Evolutionary conservation across 2,329 filamentous ascomycete genomes (phyloP), one percentile per base, ranked within the genome.

Genomic region (Talaromyces marneffei): DNA sequence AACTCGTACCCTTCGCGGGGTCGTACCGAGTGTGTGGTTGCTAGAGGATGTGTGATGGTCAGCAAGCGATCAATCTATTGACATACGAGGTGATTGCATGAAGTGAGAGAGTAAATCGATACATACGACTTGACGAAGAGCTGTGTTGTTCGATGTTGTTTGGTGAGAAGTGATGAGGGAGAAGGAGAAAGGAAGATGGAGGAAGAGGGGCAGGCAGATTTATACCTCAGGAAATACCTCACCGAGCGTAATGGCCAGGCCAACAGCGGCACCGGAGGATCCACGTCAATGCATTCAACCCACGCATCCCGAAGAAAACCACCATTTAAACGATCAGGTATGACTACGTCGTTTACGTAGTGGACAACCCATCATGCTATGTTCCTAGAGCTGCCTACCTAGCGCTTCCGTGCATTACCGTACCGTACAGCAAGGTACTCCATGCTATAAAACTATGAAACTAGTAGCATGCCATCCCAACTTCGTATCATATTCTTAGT

Each of bases 11-110:
- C 61, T 42, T 35, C 20, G 40, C 57, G 57, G 61, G 53, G 33
- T 63, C 61, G 35, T 63, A 63, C 61, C 61, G 61, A 48, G 37
- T 33, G 29, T 29, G n/a, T 23, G 25, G 29, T 27, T 44, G 14
- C 60, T 57, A 58, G 29, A 53, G 18, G 3, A 42, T 39, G 35
- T 35, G 48, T 16, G 50, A 29, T 20, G 25, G 52, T 55, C 40
- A 55, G 52, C 35, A 39, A 33, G 20, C 27, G 52, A 40, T 20
- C 12, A n/a, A 14, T 12, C 5, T 25, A 31, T 50, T 12, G 10
- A 23, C 7, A 42, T 8, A 10, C n/a, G n/a, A n/a, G n/a, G n/a
- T n/a, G 8, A n/a, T 23, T 20, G 50, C 12, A 53, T 37, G 50
- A n/a, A 54, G 16, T 1, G 5, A 10, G 10, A 7, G 0, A 18